These are phyloP conservation scores for Staphylotrichum tortipilum DNA, from an alignment of 495 filamentous ascomycete species.

Conservation along the genomic window DNA sequence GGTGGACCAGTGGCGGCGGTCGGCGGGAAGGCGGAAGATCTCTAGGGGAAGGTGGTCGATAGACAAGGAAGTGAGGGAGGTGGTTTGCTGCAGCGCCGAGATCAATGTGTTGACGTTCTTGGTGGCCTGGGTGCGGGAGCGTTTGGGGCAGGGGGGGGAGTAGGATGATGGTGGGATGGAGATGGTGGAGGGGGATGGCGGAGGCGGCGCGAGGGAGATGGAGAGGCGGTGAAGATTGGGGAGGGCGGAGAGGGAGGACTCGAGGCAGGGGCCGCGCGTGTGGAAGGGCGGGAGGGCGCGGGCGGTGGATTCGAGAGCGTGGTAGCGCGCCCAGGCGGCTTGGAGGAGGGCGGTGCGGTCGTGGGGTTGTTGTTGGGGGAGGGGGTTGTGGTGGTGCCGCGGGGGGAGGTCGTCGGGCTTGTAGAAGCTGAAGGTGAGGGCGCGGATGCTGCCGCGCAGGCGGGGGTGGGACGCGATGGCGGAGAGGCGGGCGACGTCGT, in stretches of 20 bases:
- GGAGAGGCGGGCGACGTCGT: slow-evolving; percentile 38
- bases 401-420: slow-evolving; percentile 35
- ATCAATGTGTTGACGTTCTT: slow-evolving; percentile 38
- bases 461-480: slow-evolving; percentile 36
- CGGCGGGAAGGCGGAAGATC: slow-evolving; percentile 29
- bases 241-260: slow-evolving; percentile 34
- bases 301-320: slow-evolving; percentile 30
- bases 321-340: slow-evolving; percentile 29
- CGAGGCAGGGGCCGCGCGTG: slow-evolving; percentile 28
- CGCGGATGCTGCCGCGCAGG: slow-evolving; percentile 32
- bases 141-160: slow-evolving; percentile 35
- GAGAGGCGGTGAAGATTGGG: slow-evolving; percentile 37
- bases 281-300: slow-evolving; percentile 31
- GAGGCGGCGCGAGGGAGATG: slow-evolving; percentile 37
- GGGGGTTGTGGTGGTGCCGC: slow-evolving; percentile 31
- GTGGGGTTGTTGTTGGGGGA: slow-evolving; percentile 31
- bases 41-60: slow-evolving; percentile 41
- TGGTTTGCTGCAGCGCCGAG: slow-evolving; percentile 33
- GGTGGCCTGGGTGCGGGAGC: slow-evolving; percentile 32
- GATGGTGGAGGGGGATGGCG: slow-evolving; percentile 28
- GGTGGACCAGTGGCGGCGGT: slow-evolving; percentile 37
- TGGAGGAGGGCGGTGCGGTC: slow-evolving; percentile 29
- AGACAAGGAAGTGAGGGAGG: slow-evolving; percentile 30
- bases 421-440: slow-evolving; percentile 39
- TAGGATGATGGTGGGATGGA: no score